Base-by-base conservation (phyloP, 805 yeast genomes). In the Danielia oregonensis region DNA sequence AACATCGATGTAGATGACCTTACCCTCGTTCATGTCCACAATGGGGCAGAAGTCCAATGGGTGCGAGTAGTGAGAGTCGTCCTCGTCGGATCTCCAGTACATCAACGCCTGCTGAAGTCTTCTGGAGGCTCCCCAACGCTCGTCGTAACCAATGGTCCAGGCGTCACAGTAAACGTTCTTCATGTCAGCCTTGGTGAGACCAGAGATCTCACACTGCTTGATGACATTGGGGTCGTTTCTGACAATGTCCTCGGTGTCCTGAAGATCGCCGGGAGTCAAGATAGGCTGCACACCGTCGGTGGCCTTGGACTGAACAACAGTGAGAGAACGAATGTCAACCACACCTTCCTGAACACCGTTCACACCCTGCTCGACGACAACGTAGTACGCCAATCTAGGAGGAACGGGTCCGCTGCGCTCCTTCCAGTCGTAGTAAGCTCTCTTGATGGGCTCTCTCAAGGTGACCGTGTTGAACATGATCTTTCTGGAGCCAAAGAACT, bases 1-100 rank as follows among this genome's bases (percentile, higher is more conserved):
- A 51, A 83, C 76, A 61, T 84, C 93, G 48, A 84, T 81, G 57
- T 59, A 81, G 46, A 84, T 74, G 39, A 83, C 86, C 57, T 82
- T 78, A 35, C 66, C 67, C 37, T 72, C 74, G 58, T 79, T 81
- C 63, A 82, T 78, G 60, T 83, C 93, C 42, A 83, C 80, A 54
- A 83, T 82, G 40, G 93, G 93, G 49, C 88, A 77, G 68, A 84
- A 83, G 59, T 84, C 91, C 50, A 83, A 72, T 18, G 93, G 89
- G 57, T 77, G 83, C 17, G 83, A 75, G 59, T 78, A 78, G 56
- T 78, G 82, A 28, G 87, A 80, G 59, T 82, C 93, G 55, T 83
- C 86, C 61, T 79, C 87, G 54, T 78, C 67, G 10, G 78, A 67
- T 65, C 88, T 73, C 73, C 80, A 84, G 68, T 81, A 83, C 72